Evolutionary conservation across 495 filamentous ascomycete species (phyloP), one percentile per base, ranked within the genome.

Genomic region (Neurospora sp.): DNA sequence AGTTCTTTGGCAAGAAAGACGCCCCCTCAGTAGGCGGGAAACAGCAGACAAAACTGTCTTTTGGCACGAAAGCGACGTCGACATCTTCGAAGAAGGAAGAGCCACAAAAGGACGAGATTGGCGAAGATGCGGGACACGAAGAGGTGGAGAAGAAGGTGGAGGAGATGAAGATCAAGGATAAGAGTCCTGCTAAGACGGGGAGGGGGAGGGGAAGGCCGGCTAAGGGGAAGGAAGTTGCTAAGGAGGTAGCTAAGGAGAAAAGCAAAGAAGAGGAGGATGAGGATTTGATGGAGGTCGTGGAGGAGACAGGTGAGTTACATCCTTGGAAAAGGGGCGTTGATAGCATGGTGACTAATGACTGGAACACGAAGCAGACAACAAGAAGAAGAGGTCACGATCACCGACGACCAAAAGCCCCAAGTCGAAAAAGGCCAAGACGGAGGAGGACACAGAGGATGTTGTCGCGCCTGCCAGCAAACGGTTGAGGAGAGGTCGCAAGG

Each of bases 41-140:
- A 39, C 89, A 92, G 80, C 94, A 97, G 81, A 90, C 92, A 3
- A 96, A 89, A 53, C 82, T 94, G 20, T 84, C 90, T 1, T 93
- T 94, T 75, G 86, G 86, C 8, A 85, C 86, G 11, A 89, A 86
- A 75, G 72, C 84, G 9, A 74, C 73, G 16, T 38, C 71, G 31
- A 31, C 31, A 31, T 31, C 31, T 7, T 75, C 77, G 48, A 79
- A 77, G 20, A 69, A 77, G 7, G 78, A 73, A 18, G 80, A 80
- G 27, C 68, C 70, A 78, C 2, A 77, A 69, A 68, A 82, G 38
- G 73, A 76, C 16, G 38, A 73, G 44, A 76, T 75, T 31, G 72
- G 74, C 20, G 76, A 77, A n/a, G 76, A 76, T 39, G 41, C 16
- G 3, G 68, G 71, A 69, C 41, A 71, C 61, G 70, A 73, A 20